Base-by-base conservation (phyloP, 1,284 basidiomycete species). In the Termitomyces sp. region DNA sequence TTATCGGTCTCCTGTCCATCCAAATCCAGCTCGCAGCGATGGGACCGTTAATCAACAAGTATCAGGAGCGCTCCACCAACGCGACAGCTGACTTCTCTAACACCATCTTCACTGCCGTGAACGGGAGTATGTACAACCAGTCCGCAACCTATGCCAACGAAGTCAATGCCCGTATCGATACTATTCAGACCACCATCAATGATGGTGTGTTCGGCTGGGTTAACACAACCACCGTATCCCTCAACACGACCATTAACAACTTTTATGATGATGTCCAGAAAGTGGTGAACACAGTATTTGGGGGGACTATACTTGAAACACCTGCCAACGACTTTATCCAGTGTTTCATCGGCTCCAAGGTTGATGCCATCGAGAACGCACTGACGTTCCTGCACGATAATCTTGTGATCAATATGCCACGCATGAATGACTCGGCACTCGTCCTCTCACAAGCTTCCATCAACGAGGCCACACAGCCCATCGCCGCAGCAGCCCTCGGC, bases 361-460 rank as follows among this genome's bases (percentile, higher is more conserved):
- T 98, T 45, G 76, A 83, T 52, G 89, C 86, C 6, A 78, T 99
- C 61, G 91, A 95, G 68, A 79, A 83, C 18, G 94, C 90, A 7
- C 75, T 98, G 46, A 97, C 92, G 0, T 98, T 96, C 81, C 76
- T 98, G 56, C 88, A 95, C 62, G 75, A 93, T 58, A 93, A 96
- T 67, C 84, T 95, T 35, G 74, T 83, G 43, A 77, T 97, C 58
- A 73, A 89, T 58, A 79, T 97, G 48, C 86, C 91, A 0, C 78
- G 76, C 33, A 78, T 97, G 37, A 85, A 89, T 52, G 71, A 85
- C 45, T 79, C 80, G 52, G 78, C 87, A 35, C 83, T 98, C 51
- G 75, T 93, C 39, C 77, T 97, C 43, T 89, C 87, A 0, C 81
- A 81, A 7, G 67, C 70, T 1, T 73, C 81, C 3, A 81, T 92